Percentiles rank a stretch among this genome's conserved stretches.
These are phyloP conservation scores for Fusarium stilboides DNA, from an alignment of 2,329 filamentous ascomycete species.

Conservation along the genomic window DNA sequence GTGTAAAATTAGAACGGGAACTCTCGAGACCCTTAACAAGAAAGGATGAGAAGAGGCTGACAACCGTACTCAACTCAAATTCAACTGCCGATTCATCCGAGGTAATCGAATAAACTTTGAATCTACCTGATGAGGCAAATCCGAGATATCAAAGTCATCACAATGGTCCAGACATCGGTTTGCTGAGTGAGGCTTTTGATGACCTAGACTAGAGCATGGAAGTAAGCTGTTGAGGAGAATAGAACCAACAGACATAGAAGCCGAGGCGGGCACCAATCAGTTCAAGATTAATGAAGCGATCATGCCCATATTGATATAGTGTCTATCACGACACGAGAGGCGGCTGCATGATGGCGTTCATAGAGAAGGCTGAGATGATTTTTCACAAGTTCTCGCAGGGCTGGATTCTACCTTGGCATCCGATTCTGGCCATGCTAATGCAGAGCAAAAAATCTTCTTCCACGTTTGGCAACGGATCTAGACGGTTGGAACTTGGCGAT, in stretches of 20 bases:
- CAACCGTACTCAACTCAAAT: conserved; percentile 22
- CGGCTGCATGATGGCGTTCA: conserved; percentile 14
- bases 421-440: conserved; percentile 3
- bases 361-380: conserved; percentile 17
- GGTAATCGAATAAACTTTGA: conserved; percentile 21
- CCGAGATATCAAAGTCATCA: conserved; percentile 13
- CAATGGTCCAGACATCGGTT: not conserved
- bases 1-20: conserved; percentile 23
- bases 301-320: conserved; percentile 22
- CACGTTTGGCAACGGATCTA: not conserved
- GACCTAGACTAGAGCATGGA: conserved; percentile 19
- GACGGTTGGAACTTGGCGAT: conserved; percentile 5
- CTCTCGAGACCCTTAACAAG: conserved; percentile 18
- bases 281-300: conserved; percentile 7
- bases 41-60: conserved; percentile 21
- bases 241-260: conserved; percentile 10
- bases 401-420: conserved; percentile 10
- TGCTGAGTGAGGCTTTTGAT: conserved; percentile 28
- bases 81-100: conserved; percentile 19
- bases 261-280: conserved; percentile 48
- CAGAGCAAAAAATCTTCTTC: conserved; percentile 9
- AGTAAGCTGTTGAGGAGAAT: conserved; percentile 14
- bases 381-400: conserved; percentile 13
- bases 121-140: conserved; percentile 25
- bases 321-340: conserved; percentile 11